Conservation (phyloP, 805 yeast genomes). For the Barnettozyma californica region DNA sequence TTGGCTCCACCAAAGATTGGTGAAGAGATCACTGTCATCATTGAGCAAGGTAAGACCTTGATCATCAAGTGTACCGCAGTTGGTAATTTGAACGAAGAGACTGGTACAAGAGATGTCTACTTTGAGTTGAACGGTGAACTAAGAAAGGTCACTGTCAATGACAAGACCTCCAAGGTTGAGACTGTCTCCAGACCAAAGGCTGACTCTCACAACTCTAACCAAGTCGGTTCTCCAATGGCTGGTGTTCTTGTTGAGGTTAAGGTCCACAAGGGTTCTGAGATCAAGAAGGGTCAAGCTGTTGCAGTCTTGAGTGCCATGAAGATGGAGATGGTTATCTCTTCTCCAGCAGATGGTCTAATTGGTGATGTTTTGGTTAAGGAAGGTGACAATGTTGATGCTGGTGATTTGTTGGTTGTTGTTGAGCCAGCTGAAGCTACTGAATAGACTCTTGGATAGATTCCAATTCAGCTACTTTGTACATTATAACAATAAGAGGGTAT, state of each 20-base stretch:
- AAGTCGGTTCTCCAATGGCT: conserved; percentile 98
- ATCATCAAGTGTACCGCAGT: conserved; percentile 89
- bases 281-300: conserved; percentile 93
- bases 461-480: not conserved
- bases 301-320: conserved; percentile 97
- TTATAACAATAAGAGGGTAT: not conserved
- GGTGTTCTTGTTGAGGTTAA: conserved; percentile 96
- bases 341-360: conserved; percentile 83
- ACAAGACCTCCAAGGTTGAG: conserved; percentile 81
- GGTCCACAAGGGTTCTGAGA: conserved; percentile 79
- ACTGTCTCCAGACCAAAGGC: conserved; percentile 87
- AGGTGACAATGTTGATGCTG: conserved; percentile 94
- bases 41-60: conserved; percentile 91
- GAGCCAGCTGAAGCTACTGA: conserved; percentile 9
- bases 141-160: conserved; percentile 91
- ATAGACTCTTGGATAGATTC: not conserved
- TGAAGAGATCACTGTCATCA: conserved; percentile 83
- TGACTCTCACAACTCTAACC: conserved; percentile 77
- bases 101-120: conserved; percentile 94
- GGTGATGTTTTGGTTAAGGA: conserved; percentile 73
- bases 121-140: conserved; percentile 98
- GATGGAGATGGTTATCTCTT: conserved; percentile 98
- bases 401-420: conserved; percentile 69
- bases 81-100: conserved; percentile 78
- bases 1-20: conserved; percentile 81